phyloP scores from a whole-genome alignment of 495 filamentous ascomycete genomes.

The Bacidia gigantensis region DNA sequence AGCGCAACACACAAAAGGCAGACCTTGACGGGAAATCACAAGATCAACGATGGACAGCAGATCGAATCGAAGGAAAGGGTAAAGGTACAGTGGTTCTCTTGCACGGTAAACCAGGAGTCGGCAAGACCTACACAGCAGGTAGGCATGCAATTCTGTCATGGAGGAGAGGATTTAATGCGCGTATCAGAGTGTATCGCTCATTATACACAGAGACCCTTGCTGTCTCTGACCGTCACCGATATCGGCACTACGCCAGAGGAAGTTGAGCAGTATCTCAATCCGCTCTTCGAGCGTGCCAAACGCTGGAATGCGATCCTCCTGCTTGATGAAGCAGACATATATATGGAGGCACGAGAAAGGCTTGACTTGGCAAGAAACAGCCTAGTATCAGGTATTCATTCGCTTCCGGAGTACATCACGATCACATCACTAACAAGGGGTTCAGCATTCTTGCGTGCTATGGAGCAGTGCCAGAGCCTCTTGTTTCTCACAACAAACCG shows the following conservation, averaged over 20 bases:
- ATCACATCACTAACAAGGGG: slow-evolving; percentile 26
- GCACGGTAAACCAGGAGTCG: slow-evolving; percentile 21
- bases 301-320: slow-evolving; percentile 20
- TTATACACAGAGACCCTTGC: slow-evolving; percentile 13
- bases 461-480: slow-evolving; percentile 25
- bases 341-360: slow-evolving; percentile 18
- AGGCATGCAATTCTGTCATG: neutral
- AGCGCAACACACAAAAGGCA: neutral
- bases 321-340: slow-evolving; percentile 30
- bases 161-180: neutral
- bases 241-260: slow-evolving; percentile 10
- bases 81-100: slow-evolving; percentile 21
- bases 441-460: slow-evolving; percentile 41
- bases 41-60: slow-evolving; percentile 9
- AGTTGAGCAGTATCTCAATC: neutral
- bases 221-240: slow-evolving; percentile 14
- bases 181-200: slow-evolving; percentile 17
- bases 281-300: slow-evolving; percentile 11
- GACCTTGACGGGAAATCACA: neutral
- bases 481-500: slow-evolving; percentile 30
- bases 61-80: slow-evolving; percentile 20
- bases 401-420: slow-evolving; percentile 10
- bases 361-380: slow-evolving; percentile 27
- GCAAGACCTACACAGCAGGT: slow-evolving; percentile 20
- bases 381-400: slow-evolving; percentile 27